Percentiles rank a stretch among this genome's conserved stretches.
Evolutionary conservation across 768 basidiomycete genomes (phyloP).

Genomic region (Tylopilus sp.): DNA sequence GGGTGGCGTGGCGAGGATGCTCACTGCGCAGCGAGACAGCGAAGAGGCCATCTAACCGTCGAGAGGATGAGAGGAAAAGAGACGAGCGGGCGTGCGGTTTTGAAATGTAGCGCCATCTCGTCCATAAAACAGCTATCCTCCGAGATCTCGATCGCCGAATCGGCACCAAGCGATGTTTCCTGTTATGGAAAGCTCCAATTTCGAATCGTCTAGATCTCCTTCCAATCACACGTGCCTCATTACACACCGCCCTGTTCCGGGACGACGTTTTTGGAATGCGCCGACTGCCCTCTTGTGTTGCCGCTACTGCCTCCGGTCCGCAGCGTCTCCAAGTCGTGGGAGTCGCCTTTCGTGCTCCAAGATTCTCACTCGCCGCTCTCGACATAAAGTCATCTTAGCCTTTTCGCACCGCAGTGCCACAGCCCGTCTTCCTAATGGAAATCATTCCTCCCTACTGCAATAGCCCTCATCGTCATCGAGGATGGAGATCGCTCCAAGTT

Average conservation of each 20-base stretch:
- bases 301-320: too few species aligned
- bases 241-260: constrained; percentile 1
- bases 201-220: constrained; percentile 18
- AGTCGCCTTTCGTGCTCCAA: too few species aligned
- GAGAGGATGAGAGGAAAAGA: not conserved
- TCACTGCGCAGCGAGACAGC: not conserved
- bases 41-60: not conserved
- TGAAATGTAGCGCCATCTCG: constrained; percentile 7
- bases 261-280: too few species aligned
- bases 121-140: constrained; percentile 8
- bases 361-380: too few species aligned
- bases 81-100: not conserved
- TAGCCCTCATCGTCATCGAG: not conserved
- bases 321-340: too few species aligned
- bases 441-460: too few species aligned
- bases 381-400: too few species aligned
- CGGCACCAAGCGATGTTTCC: constrained; percentile 1
- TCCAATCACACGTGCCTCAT: constrained; percentile 23
- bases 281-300: not conserved
- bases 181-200: constrained; percentile 18
- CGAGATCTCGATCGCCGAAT: constrained; percentile 24
- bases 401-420: too few species aligned
- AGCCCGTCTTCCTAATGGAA: too few species aligned
- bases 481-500: not conserved
- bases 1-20: not conserved